Conservation (phyloP, 176 grass and related monocot species). For the barley (Hordeum vulgare) region MorexV3_pseudomolecules_assembly NC_058522.1:496873225-496873724, state of each 20-base stretch:
- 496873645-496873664: too few relatives aligned
- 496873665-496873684: too few relatives aligned
- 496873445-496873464: background rate
- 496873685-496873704: too few relatives aligned
- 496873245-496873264: constrained; percentile 68
- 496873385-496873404: background rate
- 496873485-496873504: background rate
- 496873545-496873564: too few relatives aligned
- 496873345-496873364: background rate
- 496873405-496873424: background rate
- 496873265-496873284: constrained; percentile 88
- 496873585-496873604: too few relatives aligned
- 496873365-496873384: background rate
- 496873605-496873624: too few relatives aligned
- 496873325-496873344: constrained; percentile 12
- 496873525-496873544: background rate
- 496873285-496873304: constrained; percentile 91
- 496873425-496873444: background rate
- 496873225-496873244: constrained; percentile 72
- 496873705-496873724: too few relatives aligned
- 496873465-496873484: background rate
- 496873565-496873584: too few relatives aligned
- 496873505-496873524: background rate
- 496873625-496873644: too few relatives aligned
- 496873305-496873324: constrained; percentile 97